Evolutionary conservation across 176 grass and related monocot species (phyloP), one percentile per base, ranked within the genome.

Genomic region (Carex scoparia): DNA sequence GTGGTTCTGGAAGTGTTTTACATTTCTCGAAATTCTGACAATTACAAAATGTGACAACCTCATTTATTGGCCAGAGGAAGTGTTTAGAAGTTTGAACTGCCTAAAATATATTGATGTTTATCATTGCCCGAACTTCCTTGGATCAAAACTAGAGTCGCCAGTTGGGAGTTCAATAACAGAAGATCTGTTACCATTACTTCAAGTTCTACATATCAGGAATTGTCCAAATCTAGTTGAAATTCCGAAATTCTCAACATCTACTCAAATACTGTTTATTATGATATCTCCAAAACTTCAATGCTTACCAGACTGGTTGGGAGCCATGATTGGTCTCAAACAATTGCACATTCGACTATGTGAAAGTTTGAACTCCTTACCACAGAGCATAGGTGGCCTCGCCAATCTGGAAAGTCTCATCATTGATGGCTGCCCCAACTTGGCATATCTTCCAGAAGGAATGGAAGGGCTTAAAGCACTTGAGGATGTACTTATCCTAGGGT

Each of bases 131-230:
- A 16, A 60, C 4, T 60, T 60, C n/a, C 14, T 60, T n/a, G 57
- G 57, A 15, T 57, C 55, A 4, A 0, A 15, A 15, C 55, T 14
- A 2, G 55, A 57, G 12, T 7, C 57, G n/a, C 0, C 15, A 60
- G 14, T 18, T n/a, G 12, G 5, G 57, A 60, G 16, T 0, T n/a
- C 57, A 60, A 60, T 6, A 0, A 60, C 57, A 60, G 57, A 15
- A n/a, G 12, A 0, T 0, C 0, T 18, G 0, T n/a, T 60, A 60
- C 57, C 57, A 6, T 0, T 3, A 60, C 57, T 60, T 60, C 1
- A n/a, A 1, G 0, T 0, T 7, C 4, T 60, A n/a, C 0, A 0
- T 4, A 60, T 60, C 1, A 0, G 0, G 0, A 0, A 1, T 0
- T 60, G 57, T 60, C 57, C 57, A 60, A 60, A 60, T 60, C 1